phyloP scores from a whole-genome alignment of 2,329 filamentous ascomycete genomes.

The Parastagonospora nodorum region DNA sequence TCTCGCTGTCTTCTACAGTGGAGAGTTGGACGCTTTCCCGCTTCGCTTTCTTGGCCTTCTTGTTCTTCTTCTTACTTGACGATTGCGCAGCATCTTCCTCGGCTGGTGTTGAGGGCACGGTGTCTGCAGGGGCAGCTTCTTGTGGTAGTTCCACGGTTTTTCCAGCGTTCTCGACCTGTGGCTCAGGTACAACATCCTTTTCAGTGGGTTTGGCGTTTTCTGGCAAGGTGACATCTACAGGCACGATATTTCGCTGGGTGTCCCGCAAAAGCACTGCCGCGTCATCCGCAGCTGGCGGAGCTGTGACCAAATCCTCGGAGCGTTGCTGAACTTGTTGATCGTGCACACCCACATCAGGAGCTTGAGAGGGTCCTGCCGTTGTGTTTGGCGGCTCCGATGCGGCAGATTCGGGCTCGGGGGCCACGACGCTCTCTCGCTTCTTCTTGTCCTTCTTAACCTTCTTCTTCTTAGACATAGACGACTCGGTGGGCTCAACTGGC shows the following conservation, averaged over 20 bases:
- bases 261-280: no score
- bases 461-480: slow-evolving; percentile 26
- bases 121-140: background rate
- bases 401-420: background rate
- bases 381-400: no score
- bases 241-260: no score
- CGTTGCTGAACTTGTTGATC: no score
- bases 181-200: background rate
- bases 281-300: no score
- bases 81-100: slow-evolving; percentile 7
- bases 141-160: background rate
- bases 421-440: slow-evolving; percentile 20
- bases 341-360: no score
- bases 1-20: slow-evolving; percentile 9
- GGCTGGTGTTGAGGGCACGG: background rate
- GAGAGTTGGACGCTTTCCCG: slow-evolving; percentile 20
- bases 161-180: background rate
- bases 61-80: slow-evolving; percentile 31
- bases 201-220: background rate
- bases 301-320: no score
- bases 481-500: background rate
- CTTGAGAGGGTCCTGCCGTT: no score
- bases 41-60: slow-evolving; percentile 34
- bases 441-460: slow-evolving; percentile 33
- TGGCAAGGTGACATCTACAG: background rate